Conservation (phyloP, 2,329 filamentous ascomycete genomes). For the Diplodia seriata region DNA sequence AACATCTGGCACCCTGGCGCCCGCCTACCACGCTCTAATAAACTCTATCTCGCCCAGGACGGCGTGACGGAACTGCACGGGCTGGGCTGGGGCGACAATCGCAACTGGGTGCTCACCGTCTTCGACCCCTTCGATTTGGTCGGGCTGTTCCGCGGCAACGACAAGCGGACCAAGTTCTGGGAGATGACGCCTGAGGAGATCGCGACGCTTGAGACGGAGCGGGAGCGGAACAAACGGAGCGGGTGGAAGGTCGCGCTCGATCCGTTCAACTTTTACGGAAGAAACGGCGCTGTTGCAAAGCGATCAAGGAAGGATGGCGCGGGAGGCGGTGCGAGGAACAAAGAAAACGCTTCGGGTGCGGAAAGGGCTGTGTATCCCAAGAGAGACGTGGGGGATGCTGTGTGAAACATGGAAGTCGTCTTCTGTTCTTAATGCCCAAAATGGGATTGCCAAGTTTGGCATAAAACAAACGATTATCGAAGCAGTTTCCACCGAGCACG, state of each 20-base stretch:
- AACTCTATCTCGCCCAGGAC: slow-evolving; percentile 59
- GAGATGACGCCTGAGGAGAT: slow-evolving; percentile 46
- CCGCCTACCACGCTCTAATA: slow-evolving; percentile 57
- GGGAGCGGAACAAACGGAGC: slow-evolving; percentile 40
- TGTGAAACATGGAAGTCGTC: background rate
- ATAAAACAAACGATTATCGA: too few species aligned
- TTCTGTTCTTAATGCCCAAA: too few species aligned
- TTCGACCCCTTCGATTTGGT: slow-evolving; percentile 48
- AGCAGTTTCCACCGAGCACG: too few species aligned
- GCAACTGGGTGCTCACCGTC: slow-evolving; percentile 52
- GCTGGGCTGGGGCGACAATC: slow-evolving; percentile 57
- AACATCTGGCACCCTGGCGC: slow-evolving; percentile 60
- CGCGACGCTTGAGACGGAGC: slow-evolving; percentile 39
- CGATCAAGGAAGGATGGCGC: background rate
- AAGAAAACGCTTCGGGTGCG: background rate
- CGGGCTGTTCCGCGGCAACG: slow-evolving; percentile 42
- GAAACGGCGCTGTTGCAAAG: slow-evolving; percentile 40
- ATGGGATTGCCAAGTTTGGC: too few species aligned
- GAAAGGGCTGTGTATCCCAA: background rate
- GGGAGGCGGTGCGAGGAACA: slow-evolving; percentile 33
- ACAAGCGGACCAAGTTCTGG: slow-evolving; percentile 48
- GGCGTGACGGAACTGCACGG: slow-evolving; percentile 51
- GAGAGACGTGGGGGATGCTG: background rate
- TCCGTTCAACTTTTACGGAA: slow-evolving; percentile 43
- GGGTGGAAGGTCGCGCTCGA: slow-evolving; percentile 38